phyloP scores from a whole-genome alignment of 2,329 filamentous ascomycete genomes.

The Endoconidiophora polonica region DNA sequence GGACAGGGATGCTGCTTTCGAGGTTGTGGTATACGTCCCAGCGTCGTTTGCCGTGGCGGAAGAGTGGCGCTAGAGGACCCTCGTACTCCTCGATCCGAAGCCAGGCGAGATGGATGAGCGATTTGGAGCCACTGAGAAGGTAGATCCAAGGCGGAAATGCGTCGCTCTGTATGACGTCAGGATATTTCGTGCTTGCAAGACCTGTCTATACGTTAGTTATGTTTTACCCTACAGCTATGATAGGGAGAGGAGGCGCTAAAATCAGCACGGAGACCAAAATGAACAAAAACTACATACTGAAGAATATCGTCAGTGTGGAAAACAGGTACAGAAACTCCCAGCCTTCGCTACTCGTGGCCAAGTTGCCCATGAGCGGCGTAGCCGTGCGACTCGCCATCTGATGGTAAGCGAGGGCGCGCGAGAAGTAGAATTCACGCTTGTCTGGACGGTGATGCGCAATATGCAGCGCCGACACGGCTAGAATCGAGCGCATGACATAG shows the following conservation, averaged over 20 bases:
- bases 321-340: constrained; percentile 18
- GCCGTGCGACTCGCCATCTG: constrained; percentile 19
- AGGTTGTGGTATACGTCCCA: constrained; percentile 14
- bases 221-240: background rate
- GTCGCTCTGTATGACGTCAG: constrained; percentile 19
- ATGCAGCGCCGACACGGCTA: constrained; percentile 33
- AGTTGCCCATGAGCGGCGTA: constrained; percentile 16
- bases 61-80: constrained; percentile 15
- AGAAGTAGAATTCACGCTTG: constrained; percentile 11
- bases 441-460: constrained; percentile 20
- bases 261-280: background rate
- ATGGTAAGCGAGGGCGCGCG: constrained; percentile 17
- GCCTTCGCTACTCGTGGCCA: constrained; percentile 15
- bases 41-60: constrained; percentile 17
- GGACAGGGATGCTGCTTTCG: background rate
- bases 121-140: constrained; percentile 18
- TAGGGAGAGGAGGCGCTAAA: background rate
- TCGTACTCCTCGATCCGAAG: constrained; percentile 13
- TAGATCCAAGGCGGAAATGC: constrained; percentile 21
- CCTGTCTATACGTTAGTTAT: constrained; percentile 1
- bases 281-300: constrained; percentile 15
- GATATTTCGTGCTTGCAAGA: constrained; percentile 18
- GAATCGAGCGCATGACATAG: constrained; percentile 31
- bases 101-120: constrained; percentile 15
- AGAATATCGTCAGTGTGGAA: constrained; percentile 21